Conservation (phyloP, 805 yeast species). For the Kodamaea sagamina region DNA sequence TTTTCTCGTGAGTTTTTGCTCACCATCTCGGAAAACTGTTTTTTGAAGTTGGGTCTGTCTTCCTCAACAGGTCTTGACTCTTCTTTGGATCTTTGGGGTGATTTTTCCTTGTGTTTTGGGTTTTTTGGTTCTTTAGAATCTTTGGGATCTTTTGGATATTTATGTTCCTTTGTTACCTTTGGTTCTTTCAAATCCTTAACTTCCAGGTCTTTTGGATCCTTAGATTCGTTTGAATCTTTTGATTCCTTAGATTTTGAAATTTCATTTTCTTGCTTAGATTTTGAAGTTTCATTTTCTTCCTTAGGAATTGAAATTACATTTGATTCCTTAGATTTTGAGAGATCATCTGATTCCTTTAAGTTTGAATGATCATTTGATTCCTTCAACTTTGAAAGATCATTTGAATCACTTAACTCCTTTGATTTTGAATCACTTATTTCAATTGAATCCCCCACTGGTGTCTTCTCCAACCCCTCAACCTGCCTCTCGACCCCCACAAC, state of each 20-base stretch:
- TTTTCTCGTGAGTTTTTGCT: constrained; percentile 17
- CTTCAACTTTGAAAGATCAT: no score
- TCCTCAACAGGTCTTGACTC: constrained; percentile 11
- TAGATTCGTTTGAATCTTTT: background rate
- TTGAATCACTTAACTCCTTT: background rate
- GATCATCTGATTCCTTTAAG: background rate
- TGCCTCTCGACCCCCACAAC: background rate
- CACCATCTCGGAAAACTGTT: constrained; percentile 32
- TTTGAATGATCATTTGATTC: background rate
- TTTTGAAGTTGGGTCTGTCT: constrained; percentile 36
- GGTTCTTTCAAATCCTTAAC: no score
- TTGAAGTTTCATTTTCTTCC: no score
- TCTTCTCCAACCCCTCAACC: no score
- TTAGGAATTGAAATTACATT: no score
- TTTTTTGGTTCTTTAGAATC: no score
- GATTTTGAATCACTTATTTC: no score
- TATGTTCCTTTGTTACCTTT: background rate
- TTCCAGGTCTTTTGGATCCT: constrained; percentile 2
- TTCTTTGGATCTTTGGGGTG: background rate
- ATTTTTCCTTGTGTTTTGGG: background rate
- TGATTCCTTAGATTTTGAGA: background rate
- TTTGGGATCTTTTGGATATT: constrained; percentile 1
- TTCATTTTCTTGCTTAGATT: background rate
- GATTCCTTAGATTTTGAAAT: background rate
- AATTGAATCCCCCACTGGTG: no score